Evolutionary conservation across 352 stramenopile species (phyloP).

Genomic region (Pythium volutum): DNA sequence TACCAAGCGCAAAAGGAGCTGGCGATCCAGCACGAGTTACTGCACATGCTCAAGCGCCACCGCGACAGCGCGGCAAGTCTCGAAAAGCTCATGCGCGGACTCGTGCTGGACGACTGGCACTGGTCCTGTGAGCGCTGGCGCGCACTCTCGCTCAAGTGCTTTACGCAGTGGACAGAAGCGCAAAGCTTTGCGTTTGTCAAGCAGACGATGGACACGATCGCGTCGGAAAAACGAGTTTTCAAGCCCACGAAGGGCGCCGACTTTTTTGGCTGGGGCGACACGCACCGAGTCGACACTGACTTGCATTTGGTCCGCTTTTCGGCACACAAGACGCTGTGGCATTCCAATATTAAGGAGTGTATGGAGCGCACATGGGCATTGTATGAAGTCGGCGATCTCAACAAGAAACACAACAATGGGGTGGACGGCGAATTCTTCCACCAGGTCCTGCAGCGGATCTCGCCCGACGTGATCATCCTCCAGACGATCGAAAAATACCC

Average conservation of each 20-base stretch:
- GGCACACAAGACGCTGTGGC: neutral
- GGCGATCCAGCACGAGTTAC: neutral
- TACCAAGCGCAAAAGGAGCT: neutral
- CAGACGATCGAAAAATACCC: slow-evolving; percentile 14
- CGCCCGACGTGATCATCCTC: slow-evolving; percentile 15
- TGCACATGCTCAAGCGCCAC: neutral
- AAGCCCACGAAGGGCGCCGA: neutral
- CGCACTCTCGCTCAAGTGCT: neutral
- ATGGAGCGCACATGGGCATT: neutral
- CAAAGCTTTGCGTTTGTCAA: neutral
- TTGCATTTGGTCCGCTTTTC: neutral
- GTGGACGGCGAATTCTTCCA: slow-evolving; percentile 4
- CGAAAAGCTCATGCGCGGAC: neutral
- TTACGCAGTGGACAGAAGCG: neutral
- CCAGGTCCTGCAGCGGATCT: slow-evolving; percentile 15
- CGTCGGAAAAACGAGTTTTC: neutral
- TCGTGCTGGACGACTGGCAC: slow-evolving; percentile 6
- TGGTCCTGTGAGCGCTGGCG: slow-evolving; percentile 10
- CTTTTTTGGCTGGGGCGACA: slow-evolving; percentile 7
- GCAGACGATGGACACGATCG: neutral
- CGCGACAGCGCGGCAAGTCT: neutral
- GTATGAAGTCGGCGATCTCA: neutral
- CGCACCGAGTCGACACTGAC: neutral
- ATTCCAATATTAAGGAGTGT: neutral
- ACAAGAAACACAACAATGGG: neutral